These are phyloP conservation scores for Phytophthora pinifolia DNA, from an alignment of 352 stramenopile species.

Conservation along the genomic window DNA sequence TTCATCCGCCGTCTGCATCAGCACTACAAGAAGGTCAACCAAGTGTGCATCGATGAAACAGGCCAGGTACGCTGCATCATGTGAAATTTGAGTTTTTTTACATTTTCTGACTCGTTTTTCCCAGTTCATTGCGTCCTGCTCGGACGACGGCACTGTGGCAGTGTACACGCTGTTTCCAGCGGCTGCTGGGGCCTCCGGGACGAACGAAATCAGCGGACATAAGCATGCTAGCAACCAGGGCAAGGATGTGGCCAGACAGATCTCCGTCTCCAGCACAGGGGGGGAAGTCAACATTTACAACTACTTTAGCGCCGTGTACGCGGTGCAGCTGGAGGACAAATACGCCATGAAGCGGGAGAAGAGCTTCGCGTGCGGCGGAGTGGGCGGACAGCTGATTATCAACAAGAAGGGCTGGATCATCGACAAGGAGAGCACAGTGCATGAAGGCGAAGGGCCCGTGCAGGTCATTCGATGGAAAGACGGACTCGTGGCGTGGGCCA, in stretches of 20 bases:
- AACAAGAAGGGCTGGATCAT: slow-evolving; percentile 90
- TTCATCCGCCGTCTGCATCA: slow-evolving; percentile 84
- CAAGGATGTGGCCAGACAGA: slow-evolving; percentile 24
- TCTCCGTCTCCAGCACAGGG: slow-evolving; percentile 62
- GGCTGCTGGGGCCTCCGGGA: background rate
- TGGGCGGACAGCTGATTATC: slow-evolving; percentile 78
- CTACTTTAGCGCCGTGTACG: slow-evolving; percentile 85
- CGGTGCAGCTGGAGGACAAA: slow-evolving; percentile 71
- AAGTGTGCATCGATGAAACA: slow-evolving; percentile 84
- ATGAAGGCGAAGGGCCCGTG: slow-evolving; percentile 81
- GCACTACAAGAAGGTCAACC: slow-evolving; percentile 89
- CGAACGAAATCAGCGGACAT: slow-evolving; percentile 22
- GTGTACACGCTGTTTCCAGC: slow-evolving; percentile 75
- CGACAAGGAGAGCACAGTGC: slow-evolving; percentile 83
- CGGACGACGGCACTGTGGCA: slow-evolving; percentile 81
- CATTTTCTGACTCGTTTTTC: slow-evolving; percentile 4
- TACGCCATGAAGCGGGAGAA: slow-evolving; percentile 83
- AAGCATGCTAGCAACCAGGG: slow-evolving; percentile 22
- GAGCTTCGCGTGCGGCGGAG: slow-evolving; percentile 79
- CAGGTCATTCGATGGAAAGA: slow-evolving; percentile 83
- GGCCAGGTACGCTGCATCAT: slow-evolving; percentile 38
- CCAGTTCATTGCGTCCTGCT: slow-evolving; percentile 84
- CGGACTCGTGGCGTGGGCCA: slow-evolving; percentile 78
- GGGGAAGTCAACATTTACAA: slow-evolving; percentile 91
- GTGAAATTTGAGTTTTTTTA: background rate